phyloP scores from a whole-genome alignment of 768 basidiomycete genomes.

The Macrolepiota fuliginosa region DNA sequence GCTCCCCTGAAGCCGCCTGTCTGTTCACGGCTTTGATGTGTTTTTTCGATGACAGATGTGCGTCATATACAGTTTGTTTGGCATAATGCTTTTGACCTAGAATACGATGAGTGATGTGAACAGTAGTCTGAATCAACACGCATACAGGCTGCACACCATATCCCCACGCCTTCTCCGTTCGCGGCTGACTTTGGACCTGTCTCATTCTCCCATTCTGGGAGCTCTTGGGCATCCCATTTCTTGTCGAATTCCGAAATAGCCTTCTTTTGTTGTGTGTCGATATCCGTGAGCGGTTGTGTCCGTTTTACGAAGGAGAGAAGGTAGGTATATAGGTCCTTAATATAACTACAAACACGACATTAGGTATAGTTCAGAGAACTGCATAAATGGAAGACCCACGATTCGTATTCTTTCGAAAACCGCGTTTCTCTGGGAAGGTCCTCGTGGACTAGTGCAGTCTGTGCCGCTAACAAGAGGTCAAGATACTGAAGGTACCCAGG shows the following conservation, averaged over 20 bases:
- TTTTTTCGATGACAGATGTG: slow-evolving; percentile 93
- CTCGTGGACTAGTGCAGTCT: slow-evolving; percentile 57
- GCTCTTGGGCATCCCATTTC: slow-evolving; percentile 77
- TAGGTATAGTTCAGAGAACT: background rate
- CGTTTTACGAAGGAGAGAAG: slow-evolving; percentile 84
- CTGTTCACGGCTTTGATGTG: slow-evolving; percentile 89
- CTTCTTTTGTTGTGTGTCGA: slow-evolving; percentile 63
- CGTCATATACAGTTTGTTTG: slow-evolving; percentile 97
- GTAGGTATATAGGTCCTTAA: slow-evolving; percentile 79
- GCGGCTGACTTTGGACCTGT: slow-evolving; percentile 37
- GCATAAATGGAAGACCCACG: slow-evolving; percentile 40
- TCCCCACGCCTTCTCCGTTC: slow-evolving; percentile 53
- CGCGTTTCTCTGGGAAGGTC: slow-evolving; percentile 71
- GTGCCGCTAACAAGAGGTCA: slow-evolving; percentile 72
- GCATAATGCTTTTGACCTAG: slow-evolving; percentile 92
- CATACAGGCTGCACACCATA: slow-evolving; percentile 95
- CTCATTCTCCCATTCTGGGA: slow-evolving; percentile 74
- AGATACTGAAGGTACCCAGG: slow-evolving; percentile 93
- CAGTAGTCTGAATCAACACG: slow-evolving; percentile 7
- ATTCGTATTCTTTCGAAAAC: slow-evolving; percentile 73
- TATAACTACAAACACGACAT: slow-evolving; percentile 55
- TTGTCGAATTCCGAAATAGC: slow-evolving; percentile 69
- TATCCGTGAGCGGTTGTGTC: slow-evolving; percentile 79
- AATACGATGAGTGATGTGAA: slow-evolving; percentile 9
- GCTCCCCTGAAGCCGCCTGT: slow-evolving; percentile 48